Evolutionary conservation across 169 alveolate genomes (phyloP).

Genomic region (Eimeria praecox): DNA sequence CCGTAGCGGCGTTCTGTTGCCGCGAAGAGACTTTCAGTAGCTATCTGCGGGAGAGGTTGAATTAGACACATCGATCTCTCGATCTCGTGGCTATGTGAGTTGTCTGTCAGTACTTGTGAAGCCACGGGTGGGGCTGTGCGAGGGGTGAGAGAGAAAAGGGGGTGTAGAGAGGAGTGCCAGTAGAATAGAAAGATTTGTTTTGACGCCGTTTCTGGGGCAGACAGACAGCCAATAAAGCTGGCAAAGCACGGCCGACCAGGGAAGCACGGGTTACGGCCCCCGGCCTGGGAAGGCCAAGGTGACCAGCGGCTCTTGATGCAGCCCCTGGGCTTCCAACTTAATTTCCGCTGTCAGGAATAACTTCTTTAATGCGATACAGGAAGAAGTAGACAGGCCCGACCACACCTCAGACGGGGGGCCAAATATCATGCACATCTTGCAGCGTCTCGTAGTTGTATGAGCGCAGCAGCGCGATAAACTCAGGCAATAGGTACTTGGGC

Average conservation of each 20-base stretch:
- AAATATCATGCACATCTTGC: constrained; percentile 70
- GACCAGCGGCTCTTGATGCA: not conserved
- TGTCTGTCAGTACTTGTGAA: not conserved
- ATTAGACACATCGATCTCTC: not conserved
- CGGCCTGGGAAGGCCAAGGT: not conserved
- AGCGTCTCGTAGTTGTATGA: constrained; percentile 67
- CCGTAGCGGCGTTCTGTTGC: not conserved
- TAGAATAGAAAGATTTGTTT: not conserved
- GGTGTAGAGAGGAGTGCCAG: not conserved
- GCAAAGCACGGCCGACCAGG: not conserved
- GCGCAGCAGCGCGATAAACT: constrained; percentile 68
- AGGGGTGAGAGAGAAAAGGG: not conserved
- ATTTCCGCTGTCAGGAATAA: not conserved
- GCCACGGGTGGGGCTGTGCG: not conserved
- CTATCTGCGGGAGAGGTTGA: not conserved
- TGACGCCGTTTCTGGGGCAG: not conserved
- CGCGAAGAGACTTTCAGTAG: not conserved
- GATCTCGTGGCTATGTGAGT: not conserved
- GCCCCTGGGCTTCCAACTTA: not conserved
- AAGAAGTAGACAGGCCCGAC: not conserved
- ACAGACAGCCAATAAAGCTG: not conserved
- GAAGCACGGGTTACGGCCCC: not conserved
- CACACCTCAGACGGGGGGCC: constrained; percentile 72
- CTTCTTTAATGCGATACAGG: not conserved
- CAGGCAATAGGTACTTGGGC: constrained; percentile 42